A percentile compares a stretch with the other conserved stretches of the same genome.
These are phyloP conservation scores for Metarhizium robertsii DNA, from an alignment of 2,329 filamentous ascomycete genomes.

Conservation along the genomic window DNA sequence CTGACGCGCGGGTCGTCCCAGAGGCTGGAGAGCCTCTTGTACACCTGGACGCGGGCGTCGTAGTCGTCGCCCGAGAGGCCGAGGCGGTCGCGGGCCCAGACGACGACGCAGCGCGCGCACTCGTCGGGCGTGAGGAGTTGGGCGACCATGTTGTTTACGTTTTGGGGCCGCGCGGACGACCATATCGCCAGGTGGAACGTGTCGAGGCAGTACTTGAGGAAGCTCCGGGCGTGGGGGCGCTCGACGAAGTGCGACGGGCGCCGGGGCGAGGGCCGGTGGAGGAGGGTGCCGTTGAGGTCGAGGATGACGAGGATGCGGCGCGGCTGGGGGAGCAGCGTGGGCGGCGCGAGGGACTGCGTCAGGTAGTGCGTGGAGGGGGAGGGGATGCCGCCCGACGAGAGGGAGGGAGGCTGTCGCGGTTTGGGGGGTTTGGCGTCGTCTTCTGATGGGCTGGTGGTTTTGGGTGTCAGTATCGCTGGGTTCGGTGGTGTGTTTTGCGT, in stretches of 20 bases:
- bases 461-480: not conserved
- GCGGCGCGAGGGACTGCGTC: conserved; percentile 35
- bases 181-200: conserved; percentile 79
- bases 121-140: conserved; percentile 51
- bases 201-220: conserved; percentile 64
- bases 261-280: conserved; percentile 54
- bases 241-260: conserved; percentile 44
- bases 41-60: conserved; percentile 66
- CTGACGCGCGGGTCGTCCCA: conserved; percentile 50
- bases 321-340: conserved; percentile 32
- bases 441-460: not conserved
- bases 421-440: no score
- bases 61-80: conserved; percentile 58
- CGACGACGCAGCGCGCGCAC: conserved; percentile 48
- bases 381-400: conserved; percentile 49
- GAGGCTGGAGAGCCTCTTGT: conserved; percentile 70
- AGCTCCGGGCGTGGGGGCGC: conserved; percentile 58
- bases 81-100: conserved; percentile 74
- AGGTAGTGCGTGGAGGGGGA: conserved; percentile 53
- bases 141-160: conserved; percentile 59
- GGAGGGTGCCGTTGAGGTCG: conserved; percentile 87
- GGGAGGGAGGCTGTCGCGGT: conserved; percentile 17
- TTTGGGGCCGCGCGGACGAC: conserved; percentile 72
- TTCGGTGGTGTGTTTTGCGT: not conserved
- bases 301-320: conserved; percentile 71